Conservation (phyloP, 176 grass and related monocot species). For the Rhynchospora breviuscula region DNA sequence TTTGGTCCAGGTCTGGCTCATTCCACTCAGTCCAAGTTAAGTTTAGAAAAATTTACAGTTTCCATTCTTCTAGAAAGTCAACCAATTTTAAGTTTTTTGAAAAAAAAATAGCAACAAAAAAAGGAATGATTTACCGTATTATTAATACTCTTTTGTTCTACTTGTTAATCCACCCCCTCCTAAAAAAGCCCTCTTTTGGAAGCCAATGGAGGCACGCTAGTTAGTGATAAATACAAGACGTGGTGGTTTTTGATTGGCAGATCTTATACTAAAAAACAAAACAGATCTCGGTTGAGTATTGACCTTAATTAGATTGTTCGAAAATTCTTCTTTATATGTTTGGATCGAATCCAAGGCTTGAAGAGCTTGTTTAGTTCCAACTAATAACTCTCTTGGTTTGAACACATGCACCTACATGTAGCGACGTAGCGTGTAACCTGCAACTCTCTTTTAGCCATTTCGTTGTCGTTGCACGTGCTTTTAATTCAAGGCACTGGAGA, state of each 20-base stretch:
- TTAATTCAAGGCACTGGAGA: not conserved
- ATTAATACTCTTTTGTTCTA: too few relatives aligned
- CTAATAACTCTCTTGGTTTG: not conserved
- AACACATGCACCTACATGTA: not conserved
- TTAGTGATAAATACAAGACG: not conserved
- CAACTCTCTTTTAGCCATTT: not conserved
- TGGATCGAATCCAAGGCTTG: not conserved
- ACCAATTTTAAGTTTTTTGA: not conserved
- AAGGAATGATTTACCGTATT: too few relatives aligned
- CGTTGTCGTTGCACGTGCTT: conserved; percentile 6
- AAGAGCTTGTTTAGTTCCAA: too few relatives aligned
- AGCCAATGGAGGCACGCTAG: not conserved
- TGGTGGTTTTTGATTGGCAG: not conserved
- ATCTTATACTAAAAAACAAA: not conserved
- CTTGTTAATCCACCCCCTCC: too few relatives aligned
- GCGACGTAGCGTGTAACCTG: not conserved
- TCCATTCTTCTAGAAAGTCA: conserved; percentile 7
- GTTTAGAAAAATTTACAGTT: not conserved
- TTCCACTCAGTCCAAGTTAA: too few relatives aligned
- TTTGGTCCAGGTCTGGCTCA: too few relatives aligned
- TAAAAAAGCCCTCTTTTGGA: too few relatives aligned
- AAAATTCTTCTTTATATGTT: not conserved
- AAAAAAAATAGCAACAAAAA: not conserved
- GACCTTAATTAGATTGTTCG: conserved; percentile 2
- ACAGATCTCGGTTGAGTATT: not conserved